Evolutionary conservation across 331 rosid genomes (phyloP).

Genomic region (Malus hybrid): DNA sequence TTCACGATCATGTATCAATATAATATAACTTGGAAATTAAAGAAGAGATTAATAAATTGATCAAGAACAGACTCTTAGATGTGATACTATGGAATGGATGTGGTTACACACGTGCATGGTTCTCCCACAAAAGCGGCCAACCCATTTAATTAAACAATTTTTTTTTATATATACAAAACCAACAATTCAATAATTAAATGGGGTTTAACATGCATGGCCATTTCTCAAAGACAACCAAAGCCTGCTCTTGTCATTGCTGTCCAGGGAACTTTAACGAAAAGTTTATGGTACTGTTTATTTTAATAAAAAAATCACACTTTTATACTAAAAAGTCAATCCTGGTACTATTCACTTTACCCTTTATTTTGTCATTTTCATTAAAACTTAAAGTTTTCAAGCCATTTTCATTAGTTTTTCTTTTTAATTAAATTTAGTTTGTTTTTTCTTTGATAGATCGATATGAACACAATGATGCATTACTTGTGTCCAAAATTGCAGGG

Average conservation of each 20-base stretch:
- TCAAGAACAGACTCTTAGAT: neutral
- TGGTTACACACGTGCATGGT: conserved; percentile 36
- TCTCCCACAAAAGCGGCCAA: neutral
- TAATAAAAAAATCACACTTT: too few species aligned
- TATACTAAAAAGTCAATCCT: too few species aligned
- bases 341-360: too few species aligned
- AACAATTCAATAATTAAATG: too few species aligned
- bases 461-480: neutral
- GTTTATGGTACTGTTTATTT: too few species aligned
- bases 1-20: neutral
- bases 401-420: too few species aligned
- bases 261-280: too few species aligned
- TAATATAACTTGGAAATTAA: neutral
- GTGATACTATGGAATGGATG: conserved; percentile 5
- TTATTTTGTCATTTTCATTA: too few species aligned
- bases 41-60: neutral
- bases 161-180: neutral
- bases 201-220: neutral
- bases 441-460: conserved; percentile 19
- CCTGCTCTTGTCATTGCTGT: neutral
- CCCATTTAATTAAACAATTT: neutral
- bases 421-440: too few species aligned
- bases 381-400: too few species aligned
- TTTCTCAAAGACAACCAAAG: neutral
- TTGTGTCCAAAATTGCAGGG: conserved; percentile 2